Evolutionary conservation across 345 rosid genomes (phyloP), one percentile per base, ranked within the genome.

Genomic region (Pistacia atlantica): DNA sequence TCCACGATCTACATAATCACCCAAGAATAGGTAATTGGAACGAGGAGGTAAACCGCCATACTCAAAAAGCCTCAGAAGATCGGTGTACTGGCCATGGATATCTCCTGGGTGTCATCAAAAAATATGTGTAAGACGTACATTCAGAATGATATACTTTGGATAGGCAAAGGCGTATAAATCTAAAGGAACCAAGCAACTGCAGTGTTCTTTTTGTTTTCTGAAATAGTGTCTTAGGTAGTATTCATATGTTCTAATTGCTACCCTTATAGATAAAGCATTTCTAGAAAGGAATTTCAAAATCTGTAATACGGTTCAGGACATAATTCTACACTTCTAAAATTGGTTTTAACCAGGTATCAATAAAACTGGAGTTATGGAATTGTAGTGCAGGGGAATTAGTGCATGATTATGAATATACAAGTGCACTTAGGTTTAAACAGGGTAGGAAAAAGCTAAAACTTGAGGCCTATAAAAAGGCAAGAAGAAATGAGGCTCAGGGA

Each of bases 1-100:
- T 77, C 98, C 95, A 4, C 97, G 93, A 79, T 95, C 97, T 3
- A 94, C 97, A 68, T 92, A 92, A 57, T 94, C 97, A 76, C 98
- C 97, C 81, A 94, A 85, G 79, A 94, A 94, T 75, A 94, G 84
- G 89, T 92, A 94, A 85, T 89, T 94, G 35, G 97, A 84, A 28
- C 79, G 82, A 75, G 97, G 98, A 78, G 97, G 97, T 69, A 90
- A 83, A 17, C 95, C 97, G 1, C 97, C 93, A 38, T 86, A 83
- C 75, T 94, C 98, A 76, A 94, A 92, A 61, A 92, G 88, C 90
- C 90, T 91, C 60, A 94, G 83, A n/a, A 94, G 94, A 83, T 94
- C 98, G n/a, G 86, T 78, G 80, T 94, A 94, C 81, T 94, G 98
- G 63, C 98, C 97, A 75, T 92, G 98, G 76, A 94, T 85, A 71